Evolutionary conservation across 2,329 filamentous ascomycete genomes (phyloP).

Genomic region (Septoria linicola): DNA sequence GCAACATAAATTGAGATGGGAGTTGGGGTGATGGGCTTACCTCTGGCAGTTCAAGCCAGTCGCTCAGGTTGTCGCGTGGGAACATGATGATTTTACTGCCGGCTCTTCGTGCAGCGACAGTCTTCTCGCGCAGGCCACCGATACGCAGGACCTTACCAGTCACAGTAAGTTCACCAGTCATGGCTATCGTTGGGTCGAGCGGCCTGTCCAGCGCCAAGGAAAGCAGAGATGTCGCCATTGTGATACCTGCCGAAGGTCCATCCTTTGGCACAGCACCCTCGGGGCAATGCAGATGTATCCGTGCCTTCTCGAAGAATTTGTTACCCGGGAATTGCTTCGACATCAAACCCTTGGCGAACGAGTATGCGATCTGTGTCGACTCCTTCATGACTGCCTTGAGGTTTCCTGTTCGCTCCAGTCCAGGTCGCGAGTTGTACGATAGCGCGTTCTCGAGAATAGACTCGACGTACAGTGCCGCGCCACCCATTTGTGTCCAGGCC

Average conservation of each 20-base stretch:
- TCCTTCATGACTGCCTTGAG: conserved; percentile 98
- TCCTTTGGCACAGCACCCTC: conserved; percentile 97
- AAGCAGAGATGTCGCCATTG: conserved; percentile 92
- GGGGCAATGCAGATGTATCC: conserved; percentile 92
- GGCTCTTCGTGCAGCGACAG: conserved; percentile 86
- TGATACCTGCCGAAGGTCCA: conserved; percentile 76
- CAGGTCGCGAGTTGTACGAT: conserved; percentile 68
- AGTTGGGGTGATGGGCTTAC: conserved; percentile 57
- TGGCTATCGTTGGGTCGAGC: conserved; percentile 83
- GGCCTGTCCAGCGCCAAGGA: conserved; percentile 77
- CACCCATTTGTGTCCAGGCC: conserved; percentile 96
- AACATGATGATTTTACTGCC: conserved; percentile 94
- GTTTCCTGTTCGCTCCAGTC: conserved; percentile 89
- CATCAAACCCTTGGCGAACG: conserved; percentile 87
- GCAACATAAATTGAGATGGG: neutral
- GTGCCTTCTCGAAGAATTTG: conserved; percentile 92
- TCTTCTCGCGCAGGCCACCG: conserved; percentile 93
- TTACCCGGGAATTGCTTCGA: conserved; percentile 84
- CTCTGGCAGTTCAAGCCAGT: conserved; percentile 96
- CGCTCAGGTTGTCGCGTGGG: conserved; percentile 89
- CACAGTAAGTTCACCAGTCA: conserved; percentile 96
- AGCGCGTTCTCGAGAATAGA: conserved; percentile 87
- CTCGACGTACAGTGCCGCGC: conserved; percentile 94
- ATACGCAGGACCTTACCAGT: conserved; percentile 96
- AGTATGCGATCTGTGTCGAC: conserved; percentile 91